Conservation (phyloP, 495 filamentous ascomycete species). For the Patellaria atrata region DNA sequence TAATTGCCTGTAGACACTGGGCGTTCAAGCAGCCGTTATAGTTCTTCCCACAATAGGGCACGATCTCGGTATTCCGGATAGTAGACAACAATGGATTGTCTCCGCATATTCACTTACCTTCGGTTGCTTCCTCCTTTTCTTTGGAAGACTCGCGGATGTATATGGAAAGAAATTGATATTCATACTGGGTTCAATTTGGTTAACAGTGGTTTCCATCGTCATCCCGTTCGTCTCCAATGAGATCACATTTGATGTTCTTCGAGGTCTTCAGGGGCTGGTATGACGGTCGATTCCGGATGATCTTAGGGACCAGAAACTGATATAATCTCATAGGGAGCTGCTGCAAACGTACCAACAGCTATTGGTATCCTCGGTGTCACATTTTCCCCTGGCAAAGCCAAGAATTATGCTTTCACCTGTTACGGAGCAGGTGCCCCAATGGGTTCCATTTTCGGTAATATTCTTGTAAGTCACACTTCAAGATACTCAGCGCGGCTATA, state of each 20-base stretch:
- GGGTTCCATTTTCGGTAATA: constrained; percentile 40
- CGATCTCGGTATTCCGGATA: constrained; percentile 39
- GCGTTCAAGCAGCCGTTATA: constrained; percentile 45
- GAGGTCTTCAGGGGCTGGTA: constrained; percentile 24
- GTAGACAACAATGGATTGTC: constrained; percentile 47
- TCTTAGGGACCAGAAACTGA: neutral
- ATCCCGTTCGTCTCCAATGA: constrained; percentile 25
- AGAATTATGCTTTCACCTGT: constrained; percentile 44
- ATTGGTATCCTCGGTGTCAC: constrained; percentile 49
- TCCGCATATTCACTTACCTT: constrained; percentile 37
- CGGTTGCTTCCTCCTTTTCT: constrained; percentile 27
- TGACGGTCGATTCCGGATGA: no score
- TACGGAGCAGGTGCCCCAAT: constrained; percentile 27
- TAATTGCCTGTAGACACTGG: constrained; percentile 34
- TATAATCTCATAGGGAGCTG: constrained; percentile 17
- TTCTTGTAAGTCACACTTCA: constrained; percentile 24
- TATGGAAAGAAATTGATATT: constrained; percentile 27
- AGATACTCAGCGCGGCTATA: no score
- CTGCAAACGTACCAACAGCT: constrained; percentile 32
- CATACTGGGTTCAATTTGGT: constrained; percentile 24
- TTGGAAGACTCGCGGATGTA: constrained; percentile 26
- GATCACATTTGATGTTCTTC: constrained; percentile 28
- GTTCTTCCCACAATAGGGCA: constrained; percentile 43
- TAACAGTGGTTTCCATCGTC: constrained; percentile 21
- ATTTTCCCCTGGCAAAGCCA: constrained; percentile 45